Evolutionary conservation across 202 grass and related monocot species (phyloP), one percentile per base, ranked within the genome.

Genomic region (Panicum hallii): DNA sequence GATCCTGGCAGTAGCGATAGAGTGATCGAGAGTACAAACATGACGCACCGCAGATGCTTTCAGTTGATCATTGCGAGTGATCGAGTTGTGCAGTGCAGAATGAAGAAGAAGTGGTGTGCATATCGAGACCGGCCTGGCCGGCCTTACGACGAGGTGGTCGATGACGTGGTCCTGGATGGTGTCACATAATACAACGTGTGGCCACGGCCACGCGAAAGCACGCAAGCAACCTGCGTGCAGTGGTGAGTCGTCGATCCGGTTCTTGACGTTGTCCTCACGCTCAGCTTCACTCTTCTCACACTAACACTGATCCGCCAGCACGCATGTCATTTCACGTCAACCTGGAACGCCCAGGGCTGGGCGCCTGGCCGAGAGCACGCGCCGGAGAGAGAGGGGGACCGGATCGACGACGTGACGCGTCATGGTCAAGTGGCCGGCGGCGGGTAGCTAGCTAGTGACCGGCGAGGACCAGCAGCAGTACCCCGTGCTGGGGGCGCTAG

Each of bases 251-350:
- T 26, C 26, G 26, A 26, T 3, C 34, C 34, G 34, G 34, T 34
- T 34, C 34, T 34, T 34, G 34, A 34, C 34, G 34, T 34, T 34
- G 34, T 34, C 1, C 2, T 34, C 34, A 34, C 34, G 26, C 26
- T 47, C 47, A 44, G 9, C 17, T 56, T 26, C 26, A 26, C 26
- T 26, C 26, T 26, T 26, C 26, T 26, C 26, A 1, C 26, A 26
- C 26, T 26, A 26, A 26, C 26, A 26, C 26, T 26, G 26, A 26
- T 26, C 26, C 26, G 26, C 26, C 26, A 26, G 17, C 53, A n/a
- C 63, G 63, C 11, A 67, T 67, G 78, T 34, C 41, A 22, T 82
- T 82, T 82, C 80, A 72, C 68, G 79, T 82, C 79, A 60, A 60
- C 38, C 65, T 22, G 65, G 19, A 68, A 68, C 38, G 38, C 34